Evolutionary conservation across 2,329 filamentous ascomycete species (phyloP).

Genomic region (Tetracladium maxilliforme): DNA sequence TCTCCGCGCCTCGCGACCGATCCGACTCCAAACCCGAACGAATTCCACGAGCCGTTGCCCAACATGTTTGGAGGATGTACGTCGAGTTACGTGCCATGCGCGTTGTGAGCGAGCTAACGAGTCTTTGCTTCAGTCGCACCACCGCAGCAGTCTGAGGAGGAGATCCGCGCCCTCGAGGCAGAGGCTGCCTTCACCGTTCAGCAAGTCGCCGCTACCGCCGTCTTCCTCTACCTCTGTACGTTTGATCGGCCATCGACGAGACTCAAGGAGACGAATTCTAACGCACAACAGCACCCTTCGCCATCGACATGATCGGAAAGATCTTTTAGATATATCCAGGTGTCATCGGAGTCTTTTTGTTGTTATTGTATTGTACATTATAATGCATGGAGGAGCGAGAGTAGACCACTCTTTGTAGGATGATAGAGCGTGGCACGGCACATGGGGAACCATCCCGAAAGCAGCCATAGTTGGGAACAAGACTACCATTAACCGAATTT

Average conservation of each 20-base stretch:
- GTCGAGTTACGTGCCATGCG: constrained; percentile 10
- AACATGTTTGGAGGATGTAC: constrained; percentile 51
- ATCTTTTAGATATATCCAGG: constrained; percentile 21
- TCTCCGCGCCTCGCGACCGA: constrained; percentile 2
- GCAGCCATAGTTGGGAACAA: too few species aligned
- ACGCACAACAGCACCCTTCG: constrained; percentile 31
- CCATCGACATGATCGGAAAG: constrained; percentile 35
- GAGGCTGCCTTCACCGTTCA: constrained; percentile 55
- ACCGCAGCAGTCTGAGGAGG: constrained; percentile 53
- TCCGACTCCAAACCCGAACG: constrained; percentile 3
- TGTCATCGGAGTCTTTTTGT: too few species aligned
- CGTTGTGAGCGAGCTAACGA: constrained; percentile 3
- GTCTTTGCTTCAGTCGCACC: constrained; percentile 32
- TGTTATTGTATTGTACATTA: constrained; percentile 1
- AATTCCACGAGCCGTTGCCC: constrained; percentile 4
- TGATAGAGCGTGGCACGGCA: too few species aligned
- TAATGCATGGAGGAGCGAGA: neutral
- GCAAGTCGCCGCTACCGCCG: constrained; percentile 47
- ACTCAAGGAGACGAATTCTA: constrained; percentile 1
- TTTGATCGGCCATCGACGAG: neutral
- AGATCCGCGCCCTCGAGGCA: constrained; percentile 55
- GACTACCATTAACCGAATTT: too few species aligned
- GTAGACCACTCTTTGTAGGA: too few species aligned
- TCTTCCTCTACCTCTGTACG: constrained; percentile 67
- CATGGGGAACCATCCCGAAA: too few species aligned